Percentiles rank a stretch among this genome's conserved stretches.
These are phyloP conservation scores for Teratosphaeria gauchensis DNA, from an alignment of 2,329 filamentous ascomycete genomes.

Conservation along the genomic window DNA sequence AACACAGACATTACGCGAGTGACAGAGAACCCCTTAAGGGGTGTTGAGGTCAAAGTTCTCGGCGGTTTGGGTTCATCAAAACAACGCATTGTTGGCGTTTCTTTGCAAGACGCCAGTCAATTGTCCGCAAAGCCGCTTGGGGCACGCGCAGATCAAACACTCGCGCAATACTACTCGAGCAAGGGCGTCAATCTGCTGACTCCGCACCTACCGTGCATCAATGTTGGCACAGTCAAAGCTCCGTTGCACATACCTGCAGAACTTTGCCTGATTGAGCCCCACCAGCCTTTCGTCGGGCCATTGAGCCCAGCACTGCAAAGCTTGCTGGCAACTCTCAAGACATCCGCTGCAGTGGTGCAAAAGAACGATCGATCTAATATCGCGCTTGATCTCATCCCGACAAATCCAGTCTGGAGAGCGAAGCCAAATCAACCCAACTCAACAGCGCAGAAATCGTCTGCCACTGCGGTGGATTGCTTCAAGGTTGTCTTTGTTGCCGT, in stretches of 20 bases:
- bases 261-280: background rate
- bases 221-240: background rate
- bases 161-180: background rate
- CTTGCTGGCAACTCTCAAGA: background rate
- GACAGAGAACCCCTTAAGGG: background rate
- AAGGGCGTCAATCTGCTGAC: background rate
- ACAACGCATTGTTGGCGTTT: background rate
- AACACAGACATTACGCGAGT: background rate
- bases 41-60: background rate
- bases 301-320: background rate
- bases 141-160: background rate
- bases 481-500: background rate
- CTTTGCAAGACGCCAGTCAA: background rate
- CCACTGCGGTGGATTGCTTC: background rate
- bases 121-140: background rate
- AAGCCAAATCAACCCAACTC: background rate
- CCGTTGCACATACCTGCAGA: background rate
- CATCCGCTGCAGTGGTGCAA: background rate
- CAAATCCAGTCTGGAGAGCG: background rate
- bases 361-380: background rate
- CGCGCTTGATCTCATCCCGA: background rate
- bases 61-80: background rate
- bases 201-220: background rate
- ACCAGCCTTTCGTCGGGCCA: background rate
- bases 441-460: background rate